Base-by-base conservation (phyloP, 1,284 basidiomycete genomes). In the Paramarasmius palmivorus region DNA sequence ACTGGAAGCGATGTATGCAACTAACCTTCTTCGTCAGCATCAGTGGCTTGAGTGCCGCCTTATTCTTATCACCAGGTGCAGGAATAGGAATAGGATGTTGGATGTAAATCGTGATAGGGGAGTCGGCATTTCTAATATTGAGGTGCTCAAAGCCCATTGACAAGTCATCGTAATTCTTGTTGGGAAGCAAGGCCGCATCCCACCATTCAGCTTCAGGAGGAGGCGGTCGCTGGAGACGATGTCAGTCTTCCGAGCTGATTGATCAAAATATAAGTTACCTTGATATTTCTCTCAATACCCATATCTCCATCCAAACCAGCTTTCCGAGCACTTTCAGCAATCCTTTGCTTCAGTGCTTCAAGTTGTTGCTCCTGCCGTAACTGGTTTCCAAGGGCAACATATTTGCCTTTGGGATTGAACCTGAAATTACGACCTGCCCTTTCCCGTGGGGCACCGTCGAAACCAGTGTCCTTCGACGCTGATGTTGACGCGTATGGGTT, bases 1-100 rank as follows among this genome's bases (percentile, higher is more conserved):
- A 55, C 45, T 50, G 32, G 34, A 32, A 32, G 12, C 5, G 7
- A 7, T 20, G n/a, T n/a, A n/a, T n/a, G n/a, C 17, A 8, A 49
- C 71, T 4, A 32, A 77, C 88, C 82, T 90, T 94, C 73, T 88
- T 91, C 4, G 95, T 98, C 61, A 97, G 72, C 82, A 93, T 96
- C 58, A 97, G 71, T 1, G 92, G 90, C 64, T 95, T 92, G 49
- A 92, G 71, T 15, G 77, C 78, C 4, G 82, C 77, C 62, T 88
- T 84, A 66, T 86, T 86, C 73, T 92, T 93, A 61, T 96, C 95
- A 9, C 83, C 84, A 4, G 94, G 93, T 1, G 92, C 91, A 36
- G 93, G 92, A 54, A 99, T 95, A 2, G 93, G 93, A 55, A 99
- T 98, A 6, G 96, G 97, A 68, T 99, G 96, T 68, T 98, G 96